Evolutionary conservation across 2,329 filamentous ascomycete species (phyloP).

Genomic region (Allantophomopsis cytisporea): DNA sequence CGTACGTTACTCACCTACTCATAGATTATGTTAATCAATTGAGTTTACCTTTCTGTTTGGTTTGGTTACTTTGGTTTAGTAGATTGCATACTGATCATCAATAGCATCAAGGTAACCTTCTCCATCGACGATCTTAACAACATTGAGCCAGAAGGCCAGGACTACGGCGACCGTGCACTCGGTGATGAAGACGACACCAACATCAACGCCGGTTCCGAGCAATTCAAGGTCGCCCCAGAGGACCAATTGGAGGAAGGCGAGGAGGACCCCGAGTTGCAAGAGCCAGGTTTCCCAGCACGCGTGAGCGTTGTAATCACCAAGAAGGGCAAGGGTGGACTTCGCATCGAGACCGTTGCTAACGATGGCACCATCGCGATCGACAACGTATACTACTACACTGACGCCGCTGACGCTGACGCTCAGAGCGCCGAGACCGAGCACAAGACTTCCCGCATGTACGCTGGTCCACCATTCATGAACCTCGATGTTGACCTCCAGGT

Average conservation of each 20-base stretch:
- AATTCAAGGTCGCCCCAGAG: slow-evolving; percentile 40
- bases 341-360: slow-evolving; percentile 75
- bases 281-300: slow-evolving; percentile 61
- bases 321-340: slow-evolving; percentile 69
- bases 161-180: slow-evolving; percentile 40
- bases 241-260: slow-evolving; percentile 38
- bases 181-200: slow-evolving; percentile 36
- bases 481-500: slow-evolving; percentile 93
- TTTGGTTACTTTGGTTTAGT: too few species aligned
- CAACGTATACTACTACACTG: slow-evolving; percentile 78
- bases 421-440: slow-evolving; percentile 65
- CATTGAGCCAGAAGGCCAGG: slow-evolving; percentile 43
- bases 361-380: slow-evolving; percentile 80
- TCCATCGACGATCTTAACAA: slow-evolving; percentile 71
- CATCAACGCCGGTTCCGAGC: slow-evolving; percentile 34
- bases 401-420: slow-evolving; percentile 64
- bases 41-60: too few species aligned
- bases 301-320: slow-evolving; percentile 85
- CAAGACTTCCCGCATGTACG: slow-evolving; percentile 66
- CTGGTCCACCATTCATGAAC: slow-evolving; percentile 84
- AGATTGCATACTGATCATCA: too few species aligned
- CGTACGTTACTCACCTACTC: slow-evolving; percentile 37
- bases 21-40: slow-evolving; percentile 5
- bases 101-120: slow-evolving; percentile 67
- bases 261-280: slow-evolving; percentile 22